phyloP scores from a whole-genome alignment of 2,329 filamentous ascomycete genomes.

The Hypoxylon rubiginosum region DNA sequence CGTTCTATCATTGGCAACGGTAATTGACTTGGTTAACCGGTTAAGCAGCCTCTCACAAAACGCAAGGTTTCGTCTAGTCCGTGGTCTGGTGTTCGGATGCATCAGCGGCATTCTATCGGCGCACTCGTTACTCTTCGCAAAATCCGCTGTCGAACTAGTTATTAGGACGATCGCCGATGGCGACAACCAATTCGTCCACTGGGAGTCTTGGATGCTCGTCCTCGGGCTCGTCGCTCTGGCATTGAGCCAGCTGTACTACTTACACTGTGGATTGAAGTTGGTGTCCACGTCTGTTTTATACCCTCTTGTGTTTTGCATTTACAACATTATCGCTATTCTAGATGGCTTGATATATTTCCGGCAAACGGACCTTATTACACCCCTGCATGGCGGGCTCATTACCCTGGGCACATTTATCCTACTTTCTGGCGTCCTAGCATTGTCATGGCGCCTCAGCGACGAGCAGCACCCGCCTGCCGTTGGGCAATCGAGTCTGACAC shows the following conservation, averaged over 20 bases:
- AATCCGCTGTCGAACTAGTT: conserved; percentile 94
- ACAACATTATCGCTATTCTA: conserved; percentile 98
- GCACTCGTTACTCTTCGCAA: conserved; percentile 92
- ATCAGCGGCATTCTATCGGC: conserved; percentile 95
- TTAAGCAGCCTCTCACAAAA: conserved; percentile 69
- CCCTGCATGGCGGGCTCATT: conserved; percentile 83
- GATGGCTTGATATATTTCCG: conserved; percentile 98
- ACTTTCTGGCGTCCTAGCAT: conserved; percentile 86
- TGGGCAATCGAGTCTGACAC: conserved; percentile 78
- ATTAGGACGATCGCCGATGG: conserved; percentile 87
- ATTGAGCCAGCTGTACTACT: conserved; percentile 92
- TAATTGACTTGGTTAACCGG: conserved; percentile 68
- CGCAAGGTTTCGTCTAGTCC: conserved; percentile 77
- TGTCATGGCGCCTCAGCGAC: conserved; percentile 93
- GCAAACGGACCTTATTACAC: conserved; percentile 83
- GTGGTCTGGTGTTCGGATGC: conserved; percentile 89
- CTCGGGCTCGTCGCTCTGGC: conserved; percentile 84
- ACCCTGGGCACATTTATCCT: conserved; percentile 88
- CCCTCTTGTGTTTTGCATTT: conserved; percentile 97
- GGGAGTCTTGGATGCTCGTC: conserved; percentile 94
- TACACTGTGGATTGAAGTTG: conserved; percentile 92
- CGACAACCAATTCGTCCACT: conserved; percentile 93
- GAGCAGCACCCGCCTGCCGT: conserved; percentile 73
- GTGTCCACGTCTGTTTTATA: conserved; percentile 97
- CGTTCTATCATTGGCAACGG: conserved; percentile 75